These are phyloP conservation scores for Aspergillus japonicus DNA, from an alignment of 2,329 filamentous ascomycete genomes.

Conservation along the genomic window DNA sequence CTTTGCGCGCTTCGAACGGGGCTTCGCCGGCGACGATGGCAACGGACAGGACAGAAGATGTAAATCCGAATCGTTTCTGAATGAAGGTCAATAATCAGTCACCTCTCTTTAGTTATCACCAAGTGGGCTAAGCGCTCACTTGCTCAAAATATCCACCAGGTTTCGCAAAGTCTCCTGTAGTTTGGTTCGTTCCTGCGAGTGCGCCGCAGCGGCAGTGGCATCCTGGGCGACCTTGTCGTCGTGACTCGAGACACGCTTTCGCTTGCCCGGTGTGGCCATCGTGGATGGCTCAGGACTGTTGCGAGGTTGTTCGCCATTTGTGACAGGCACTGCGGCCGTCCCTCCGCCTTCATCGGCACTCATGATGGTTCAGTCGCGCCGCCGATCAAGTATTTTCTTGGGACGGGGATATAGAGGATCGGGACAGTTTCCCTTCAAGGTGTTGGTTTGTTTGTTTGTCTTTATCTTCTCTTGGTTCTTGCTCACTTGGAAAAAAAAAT, in stretches of 20 bases:
- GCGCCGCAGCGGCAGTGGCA: conserved; percentile 22
- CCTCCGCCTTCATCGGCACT: conserved; percentile 39
- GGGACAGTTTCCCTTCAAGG: neutral
- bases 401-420: conserved; percentile 17
- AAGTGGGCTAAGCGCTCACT: conserved; percentile 20
- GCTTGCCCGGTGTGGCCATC: conserved; percentile 40
- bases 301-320: conserved; percentile 36
- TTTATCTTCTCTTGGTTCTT: neutral
- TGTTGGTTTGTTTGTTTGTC: neutral
- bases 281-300: conserved; percentile 29
- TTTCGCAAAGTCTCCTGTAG: conserved; percentile 38
- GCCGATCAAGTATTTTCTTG: conserved; percentile 17
- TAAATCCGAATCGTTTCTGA: conserved; percentile 46
- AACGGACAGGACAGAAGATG: conserved; percentile 43
- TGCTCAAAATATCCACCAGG: conserved; percentile 34
- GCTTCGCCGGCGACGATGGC: conserved; percentile 37
- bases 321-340: conserved; percentile 29
- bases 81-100: conserved; percentile 22
- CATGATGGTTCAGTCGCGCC: conserved; percentile 33
- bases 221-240: conserved; percentile 32
- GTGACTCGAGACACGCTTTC: conserved; percentile 41
- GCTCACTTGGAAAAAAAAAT: neutral
- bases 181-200: conserved; percentile 29
- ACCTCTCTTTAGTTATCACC: neutral
- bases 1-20: conserved; percentile 45